Evolutionary conservation across 2,329 filamentous ascomycete species (phyloP).

Genomic region (Kalmusia sp.): DNA sequence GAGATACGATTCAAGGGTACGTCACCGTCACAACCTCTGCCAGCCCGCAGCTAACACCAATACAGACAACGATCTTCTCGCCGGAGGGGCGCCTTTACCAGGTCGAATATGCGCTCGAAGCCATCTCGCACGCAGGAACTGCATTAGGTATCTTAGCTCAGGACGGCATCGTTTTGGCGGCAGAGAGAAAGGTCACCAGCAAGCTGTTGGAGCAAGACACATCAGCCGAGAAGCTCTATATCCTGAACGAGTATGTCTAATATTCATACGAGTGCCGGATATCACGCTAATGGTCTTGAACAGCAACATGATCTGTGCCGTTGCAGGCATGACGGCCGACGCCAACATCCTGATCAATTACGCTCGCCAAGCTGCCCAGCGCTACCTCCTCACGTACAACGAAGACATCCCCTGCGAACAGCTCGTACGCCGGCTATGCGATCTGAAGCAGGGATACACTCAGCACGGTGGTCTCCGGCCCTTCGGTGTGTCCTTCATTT

Average conservation of each 20-base stretch:
- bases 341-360: slow-evolving; percentile 99
- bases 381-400: slow-evolving; percentile 98
- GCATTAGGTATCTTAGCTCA: slow-evolving; percentile 96
- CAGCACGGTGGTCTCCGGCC: slow-evolving; percentile 98
- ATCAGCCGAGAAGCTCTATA: slow-evolving; percentile 99
- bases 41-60: slow-evolving; percentile 27
- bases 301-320: slow-evolving; percentile 99
- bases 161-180: slow-evolving; percentile 97
- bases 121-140: slow-evolving; percentile 97
- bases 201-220: slow-evolving; percentile 99
- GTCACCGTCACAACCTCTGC: slow-evolving; percentile 42
- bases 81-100: slow-evolving; percentile 98
- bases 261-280: not conserved
- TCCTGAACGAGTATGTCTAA: slow-evolving; percentile 85
- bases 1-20: slow-evolving; percentile 95
- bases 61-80: slow-evolving; percentile 98
- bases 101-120: slow-evolving; percentile 98
- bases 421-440: slow-evolving; percentile 93
- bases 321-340: slow-evolving; percentile 98
- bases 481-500: slow-evolving; percentile 99
- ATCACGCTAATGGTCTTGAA: slow-evolving; percentile 13
- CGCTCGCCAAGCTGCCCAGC: slow-evolving; percentile 93
- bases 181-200: slow-evolving; percentile 98
- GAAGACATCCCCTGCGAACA: slow-evolving; percentile 99
- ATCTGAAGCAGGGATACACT: slow-evolving; percentile 98